A percentile compares a stretch with the other conserved stretches of the same genome.
phyloP scores from a whole-genome alignment of 306 rosid genomes.

The Vigna hirtella region DNA sequence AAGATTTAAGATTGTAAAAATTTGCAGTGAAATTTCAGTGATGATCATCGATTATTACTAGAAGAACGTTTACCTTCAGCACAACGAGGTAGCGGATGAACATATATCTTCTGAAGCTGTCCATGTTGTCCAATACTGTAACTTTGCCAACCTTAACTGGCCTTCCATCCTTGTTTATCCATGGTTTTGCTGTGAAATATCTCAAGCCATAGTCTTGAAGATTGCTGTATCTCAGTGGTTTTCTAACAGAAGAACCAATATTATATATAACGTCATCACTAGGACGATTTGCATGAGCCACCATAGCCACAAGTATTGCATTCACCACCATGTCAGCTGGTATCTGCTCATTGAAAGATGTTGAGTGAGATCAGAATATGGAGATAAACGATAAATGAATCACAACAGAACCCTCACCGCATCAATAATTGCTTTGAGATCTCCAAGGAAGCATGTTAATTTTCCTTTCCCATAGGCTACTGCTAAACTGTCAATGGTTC shows the following conservation, averaged over 20 bases:
- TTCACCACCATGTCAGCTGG: constrained; percentile 97
- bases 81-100: constrained; percentile 70
- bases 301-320: constrained; percentile 70
- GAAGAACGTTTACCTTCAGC: constrained; percentile 75
- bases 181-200: constrained; percentile 76
- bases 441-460: constrained; percentile 69
- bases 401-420: constrained; percentile 53
- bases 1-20: not conserved
- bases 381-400: not conserved
- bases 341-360: constrained; percentile 52
- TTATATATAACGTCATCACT: constrained; percentile 58
- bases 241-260: constrained; percentile 71
- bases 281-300: constrained; percentile 59
- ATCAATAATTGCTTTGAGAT: constrained; percentile 55
- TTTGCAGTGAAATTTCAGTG: not conserved
- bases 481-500: constrained; percentile 85
- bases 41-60: not conserved
- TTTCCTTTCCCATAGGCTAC: constrained; percentile 88
- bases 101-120: constrained; percentile 79
- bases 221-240: constrained; percentile 42
- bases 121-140: constrained; percentile 59
- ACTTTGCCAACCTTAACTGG: constrained; percentile 65
- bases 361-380: not conserved
- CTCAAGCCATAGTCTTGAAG: constrained; percentile 60
- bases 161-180: constrained; percentile 82